Evolutionary conservation across 1,284 basidiomycete genomes (phyloP).

Genomic region (Malassezia nana): DNA sequence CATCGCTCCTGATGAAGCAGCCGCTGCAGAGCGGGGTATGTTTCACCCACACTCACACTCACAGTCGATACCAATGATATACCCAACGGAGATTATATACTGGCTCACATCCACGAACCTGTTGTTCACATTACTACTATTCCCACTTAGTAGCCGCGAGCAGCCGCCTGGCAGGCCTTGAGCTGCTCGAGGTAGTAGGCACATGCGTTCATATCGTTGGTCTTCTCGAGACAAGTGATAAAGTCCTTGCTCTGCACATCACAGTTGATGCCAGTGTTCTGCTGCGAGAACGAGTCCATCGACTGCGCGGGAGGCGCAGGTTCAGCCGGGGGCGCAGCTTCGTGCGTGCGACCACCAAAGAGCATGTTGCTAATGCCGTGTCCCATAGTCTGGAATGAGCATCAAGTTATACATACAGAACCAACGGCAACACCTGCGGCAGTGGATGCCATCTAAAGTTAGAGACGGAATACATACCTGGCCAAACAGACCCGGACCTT

Average conservation of each 20-base stretch:
- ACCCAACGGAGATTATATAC: constrained; percentile 43
- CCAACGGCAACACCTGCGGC: constrained; percentile 76
- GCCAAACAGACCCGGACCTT: constrained; percentile 37
- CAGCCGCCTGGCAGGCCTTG: constrained; percentile 47
- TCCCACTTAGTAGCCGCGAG: constrained; percentile 33
- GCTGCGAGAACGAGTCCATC: constrained; percentile 20
- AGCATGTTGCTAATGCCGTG: constrained; percentile 75
- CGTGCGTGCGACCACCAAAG: constrained; percentile 58
- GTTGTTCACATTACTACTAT: background rate
- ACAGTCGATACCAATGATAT: constrained; percentile 43
- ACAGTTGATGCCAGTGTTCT: constrained; percentile 49
- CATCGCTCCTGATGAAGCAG: constrained; percentile 58
- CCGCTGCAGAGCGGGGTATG: constrained; percentile 63
- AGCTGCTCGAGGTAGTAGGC: constrained; percentile 54
- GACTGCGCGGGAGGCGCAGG: constrained; percentile 35
- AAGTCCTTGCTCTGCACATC: constrained; percentile 54
- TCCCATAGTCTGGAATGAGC: constrained; percentile 54
- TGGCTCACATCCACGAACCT: constrained; percentile 33
- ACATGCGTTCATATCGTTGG: constrained; percentile 54
- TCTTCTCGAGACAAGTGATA: constrained; percentile 39
- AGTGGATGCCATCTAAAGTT: constrained; percentile 66
- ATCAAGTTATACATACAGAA: constrained; percentile 48
- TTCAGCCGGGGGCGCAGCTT: constrained; percentile 51
- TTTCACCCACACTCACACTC: constrained; percentile 56
- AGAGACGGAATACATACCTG: constrained; percentile 18